Evolutionary conservation across 2,329 filamentous ascomycete genomes (phyloP), one percentile per base, ranked within the genome.

Genomic region (Byssoonygena ceratinophila): DNA sequence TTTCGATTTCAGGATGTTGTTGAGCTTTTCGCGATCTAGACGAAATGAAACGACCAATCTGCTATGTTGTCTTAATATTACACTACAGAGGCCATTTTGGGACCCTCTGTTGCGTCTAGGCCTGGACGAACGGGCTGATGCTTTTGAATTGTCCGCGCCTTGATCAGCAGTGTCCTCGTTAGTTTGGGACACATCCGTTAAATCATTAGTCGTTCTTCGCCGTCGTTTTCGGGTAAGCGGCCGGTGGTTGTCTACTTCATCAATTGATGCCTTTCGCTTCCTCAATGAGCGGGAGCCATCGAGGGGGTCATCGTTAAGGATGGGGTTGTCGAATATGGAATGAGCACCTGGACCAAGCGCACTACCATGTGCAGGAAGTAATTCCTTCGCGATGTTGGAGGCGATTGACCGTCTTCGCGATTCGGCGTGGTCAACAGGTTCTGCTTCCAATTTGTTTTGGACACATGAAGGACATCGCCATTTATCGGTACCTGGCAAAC

Each of bases 231-330:
- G 87, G 74, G 57, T 71, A 22, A 66, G 60, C 20, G 66, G 64
- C 1, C 60, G 59, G 46, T 66, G 63, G 47, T 69, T 73, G 46
- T 84, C 82, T 12, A 61, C 74, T 53, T 81, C 78, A 11, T 78
- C 74, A 2, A 85, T 84, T 1, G 87, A 88, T 16, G 87, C 83
- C 67, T 91, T 94, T 51, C 90, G 81, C 70, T 94, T 94, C 55
- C 90, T 79, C 55, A 94, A 72, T 29, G 85, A 79, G 50, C 88
- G 83, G 7, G 87, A 83, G 43, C 84, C 85, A 66, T 91, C 85
- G 71, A 84, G 75, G 6, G 83, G 77, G 61, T 88, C 84, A 56
- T 85, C 84, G 50, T 85, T 80, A 51, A 85, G 74, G 34, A 85
- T 82, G 9, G 85, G 71, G 52, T 82, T 82, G 59, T 85, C 85